Evolutionary conservation across 768 basidiomycete genomes (phyloP), one percentile per base, ranked within the genome.

Genomic region (Rhodotorula kratochvilovae): DNA sequence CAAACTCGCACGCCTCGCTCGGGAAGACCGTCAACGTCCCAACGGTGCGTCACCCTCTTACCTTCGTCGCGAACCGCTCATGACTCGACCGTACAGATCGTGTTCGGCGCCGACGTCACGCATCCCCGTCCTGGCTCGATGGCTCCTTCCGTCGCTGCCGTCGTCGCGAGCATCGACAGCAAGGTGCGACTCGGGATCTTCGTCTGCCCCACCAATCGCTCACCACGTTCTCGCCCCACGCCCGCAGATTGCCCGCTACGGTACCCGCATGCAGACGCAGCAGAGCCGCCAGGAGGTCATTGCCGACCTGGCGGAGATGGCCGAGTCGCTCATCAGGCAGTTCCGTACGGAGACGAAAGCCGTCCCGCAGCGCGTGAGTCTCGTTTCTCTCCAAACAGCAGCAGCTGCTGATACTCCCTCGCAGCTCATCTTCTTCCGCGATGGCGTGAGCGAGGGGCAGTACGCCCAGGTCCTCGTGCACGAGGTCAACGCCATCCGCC

Each of bases 361-460:
- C 33, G 54, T 54, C 43, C 70, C 66, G 27, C 59, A 66, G 46
- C 39, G 15, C 27, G 53, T 43, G 17, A 17, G 39, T 53, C 27
- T 11, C 12, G 39, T 6, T 7, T 11, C 5, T 31, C 29, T 31
- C n/a, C 54, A 29, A 29, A n/a, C n/a, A n/a, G n/a, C n/a, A 33
- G 39, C 39, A 13, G 6, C 39, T 39, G n/a, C 54, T 29, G n/a
- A 19, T 15, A 15, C n/a, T 55, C 33, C n/a, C 36, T 29, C 42
- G 31, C 60, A 53, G 23, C 16, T 70, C 29, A 57, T 70, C 29
- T 65, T 70, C 51, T 36, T 66, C 53, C 58, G 69, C 2, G 66
- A 72, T 45, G 70, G 70, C 19, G 33, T 67, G 25, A 31, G 27
- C 39, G 70, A 72, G 33, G 70, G 70, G 25, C 56, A 67, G 58